Percentiles rank a stretch among this genome's conserved stretches.
Evolutionary conservation across 805 yeast species (phyloP).

Genomic region (Helenozyma baotianmanensis): DNA sequence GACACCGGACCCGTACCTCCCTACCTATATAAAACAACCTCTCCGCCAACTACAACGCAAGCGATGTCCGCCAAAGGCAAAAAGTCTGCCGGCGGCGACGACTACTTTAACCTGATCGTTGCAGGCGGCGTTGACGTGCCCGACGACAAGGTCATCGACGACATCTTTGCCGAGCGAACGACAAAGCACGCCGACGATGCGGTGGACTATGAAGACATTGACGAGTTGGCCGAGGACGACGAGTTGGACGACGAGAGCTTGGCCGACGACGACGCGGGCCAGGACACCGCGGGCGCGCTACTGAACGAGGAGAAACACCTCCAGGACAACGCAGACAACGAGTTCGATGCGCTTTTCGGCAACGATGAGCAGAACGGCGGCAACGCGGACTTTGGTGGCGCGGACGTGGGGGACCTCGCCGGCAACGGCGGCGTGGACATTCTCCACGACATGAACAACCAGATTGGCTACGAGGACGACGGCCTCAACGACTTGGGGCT

Average conservation of each 20-base stretch:
- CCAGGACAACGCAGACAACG: slow-evolving; percentile 34
- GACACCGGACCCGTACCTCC: too few species aligned
- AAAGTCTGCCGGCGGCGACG: not conserved
- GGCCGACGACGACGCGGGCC: slow-evolving; percentile 1
- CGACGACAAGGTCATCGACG: slow-evolving; percentile 34
- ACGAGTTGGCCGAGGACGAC: slow-evolving; percentile 90
- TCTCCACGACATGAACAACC: slow-evolving; percentile 9
- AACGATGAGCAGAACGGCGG: slow-evolving; percentile 20
- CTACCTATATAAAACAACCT: too few species aligned
- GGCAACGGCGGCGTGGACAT: slow-evolving; percentile 10
- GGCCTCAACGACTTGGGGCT: slow-evolving; percentile 16
- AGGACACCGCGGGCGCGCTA: too few species aligned
- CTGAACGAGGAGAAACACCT: slow-evolving; percentile 16
- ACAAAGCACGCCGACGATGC: slow-evolving; percentile 87
- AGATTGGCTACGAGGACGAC: slow-evolving; percentile 16
- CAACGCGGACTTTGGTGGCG: slow-evolving; percentile 1
- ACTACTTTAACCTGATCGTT: slow-evolving; percentile 1
- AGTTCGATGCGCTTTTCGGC: slow-evolving; percentile 38
- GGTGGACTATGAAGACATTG: slow-evolving; percentile 89
- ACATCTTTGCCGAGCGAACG: slow-evolving; percentile 30
- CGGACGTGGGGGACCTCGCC: not conserved
- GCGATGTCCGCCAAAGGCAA: not conserved
- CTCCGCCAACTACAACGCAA: too few species aligned
- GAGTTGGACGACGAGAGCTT: slow-evolving; percentile 8
- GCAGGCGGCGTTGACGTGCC: slow-evolving; percentile 24